Conservation (phyloP, 78 protist species). For the Dictyostelium citrinum region DNA sequence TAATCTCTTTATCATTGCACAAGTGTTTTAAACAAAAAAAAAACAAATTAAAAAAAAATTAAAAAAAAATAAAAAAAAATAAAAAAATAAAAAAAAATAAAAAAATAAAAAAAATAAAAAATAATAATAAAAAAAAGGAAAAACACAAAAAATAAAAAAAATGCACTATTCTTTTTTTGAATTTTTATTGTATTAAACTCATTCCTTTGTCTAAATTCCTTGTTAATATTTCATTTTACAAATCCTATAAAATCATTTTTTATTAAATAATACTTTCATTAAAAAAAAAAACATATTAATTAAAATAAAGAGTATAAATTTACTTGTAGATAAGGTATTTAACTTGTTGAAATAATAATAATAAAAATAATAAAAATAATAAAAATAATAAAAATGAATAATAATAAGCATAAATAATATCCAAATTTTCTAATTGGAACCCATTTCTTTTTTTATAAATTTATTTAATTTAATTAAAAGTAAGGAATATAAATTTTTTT, state of each 20-base stretch:
- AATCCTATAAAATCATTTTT: neutral
- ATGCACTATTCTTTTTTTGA: too few species aligned
- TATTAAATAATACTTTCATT: neutral
- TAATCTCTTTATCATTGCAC: neutral
- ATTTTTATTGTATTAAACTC: too few species aligned
- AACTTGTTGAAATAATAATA: neutral
- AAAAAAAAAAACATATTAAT: neutral
- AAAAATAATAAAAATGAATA: too few species aligned
- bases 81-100: too few species aligned
- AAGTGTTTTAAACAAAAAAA: neutral
- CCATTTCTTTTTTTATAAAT: too few species aligned
- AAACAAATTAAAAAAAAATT: neutral
- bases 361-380: neutral
- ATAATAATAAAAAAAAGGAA: neutral
- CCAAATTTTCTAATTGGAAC: too few species aligned
- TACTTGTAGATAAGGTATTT: neutral
- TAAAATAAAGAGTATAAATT: neutral
- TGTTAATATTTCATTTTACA: too few species aligned
- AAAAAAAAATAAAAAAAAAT: neutral
- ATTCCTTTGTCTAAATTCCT: too few species aligned
- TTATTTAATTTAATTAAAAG: too few species aligned
- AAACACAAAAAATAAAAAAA: too few species aligned
- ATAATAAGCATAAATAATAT: too few species aligned
- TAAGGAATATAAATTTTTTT: too few species aligned
- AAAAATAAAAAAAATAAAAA: neutral